Conservation (phyloP, 1,284 basidiomycete genomes). For the Papiliotrema flavescens region DNA sequence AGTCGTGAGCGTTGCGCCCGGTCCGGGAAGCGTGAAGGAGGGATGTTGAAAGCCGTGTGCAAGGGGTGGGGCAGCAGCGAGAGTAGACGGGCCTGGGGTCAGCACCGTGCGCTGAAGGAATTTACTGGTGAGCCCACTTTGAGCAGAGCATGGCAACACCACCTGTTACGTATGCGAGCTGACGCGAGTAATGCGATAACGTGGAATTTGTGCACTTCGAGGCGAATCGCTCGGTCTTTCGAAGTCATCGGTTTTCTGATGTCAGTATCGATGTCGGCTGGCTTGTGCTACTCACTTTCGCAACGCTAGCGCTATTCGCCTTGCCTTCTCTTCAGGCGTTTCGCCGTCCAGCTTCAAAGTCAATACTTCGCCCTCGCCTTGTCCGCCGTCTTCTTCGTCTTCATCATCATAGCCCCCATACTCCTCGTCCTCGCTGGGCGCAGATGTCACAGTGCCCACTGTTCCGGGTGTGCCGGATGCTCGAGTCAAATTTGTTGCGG, state of each 20-base stretch:
- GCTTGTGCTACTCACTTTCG: slow-evolving; percentile 31
- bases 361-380: slow-evolving; percentile 31
- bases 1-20: slow-evolving; percentile 71
- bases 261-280: neutral
- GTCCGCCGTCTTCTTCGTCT: slow-evolving; percentile 18
- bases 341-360: slow-evolving; percentile 42
- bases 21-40: slow-evolving; percentile 77
- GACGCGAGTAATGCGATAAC: slow-evolving; percentile 74
- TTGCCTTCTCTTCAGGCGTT: slow-evolving; percentile 40
- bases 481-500: slow-evolving; percentile 9
- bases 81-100: slow-evolving; percentile 59
- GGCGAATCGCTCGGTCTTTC: slow-evolving; percentile 64
- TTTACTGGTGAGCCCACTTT: slow-evolving; percentile 67
- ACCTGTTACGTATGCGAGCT: slow-evolving; percentile 71
- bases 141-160: slow-evolving; percentile 76
- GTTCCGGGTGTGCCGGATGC: slow-evolving; percentile 15
- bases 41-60: slow-evolving; percentile 76
- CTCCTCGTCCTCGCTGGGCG: slow-evolving; percentile 15
- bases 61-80: slow-evolving; percentile 75
- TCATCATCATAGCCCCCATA: slow-evolving; percentile 16
- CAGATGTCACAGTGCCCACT: slow-evolving; percentile 7
- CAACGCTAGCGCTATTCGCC: slow-evolving; percentile 33
- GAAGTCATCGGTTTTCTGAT: slow-evolving; percentile 47
- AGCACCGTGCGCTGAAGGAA: neutral
- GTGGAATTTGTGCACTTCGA: slow-evolving; percentile 82